Base-by-base conservation (phyloP, 352 stramenopile species). In the Pythium rishiriense region DNA sequence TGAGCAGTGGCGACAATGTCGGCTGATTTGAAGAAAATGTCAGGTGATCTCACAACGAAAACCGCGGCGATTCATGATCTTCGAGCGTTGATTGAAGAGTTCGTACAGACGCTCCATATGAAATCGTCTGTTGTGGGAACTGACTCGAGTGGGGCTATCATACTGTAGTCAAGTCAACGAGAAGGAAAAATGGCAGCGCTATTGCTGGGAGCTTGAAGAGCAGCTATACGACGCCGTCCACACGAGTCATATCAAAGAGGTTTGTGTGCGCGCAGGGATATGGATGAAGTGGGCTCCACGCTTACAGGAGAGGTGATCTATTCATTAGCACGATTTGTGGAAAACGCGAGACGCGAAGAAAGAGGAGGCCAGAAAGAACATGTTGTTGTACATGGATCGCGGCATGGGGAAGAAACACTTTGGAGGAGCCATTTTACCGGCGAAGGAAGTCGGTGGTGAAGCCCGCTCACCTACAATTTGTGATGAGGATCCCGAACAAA, bases 161-260 rank as follows among this genome's bases (percentile, higher is more conserved):
- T n/a, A n/a, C 25, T 48, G 5, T 29, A 90, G 83, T 50, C 83
- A 92, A 74, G 78, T 91, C 41, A 49, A 63, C 12, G 83, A 93
- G 70, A 88, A 79, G 46, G 83, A 93, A 52, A 87, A 82, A 37
- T 93, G 83, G 81, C 83, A 93, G 42, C 74, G 73, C 0, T 87
- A 91, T 39, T 91, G 79, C 62, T 93, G 83, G 83, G 83, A 89
- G 31, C 62, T 93, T 0, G 81, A 92, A 46, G 83, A 88, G 46
- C 78, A 79, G 4, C 64, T 90, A 5, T 76, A 87, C 26, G 74
- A 85, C 46, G 76, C 78, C 7, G 64, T 86, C 35, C 72, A 85
- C 51, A 75, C 70, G 39, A 88, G 74, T 33, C 70, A 81, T 33
- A 60, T 41, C 8, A 87, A 89, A 70, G 79, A 92, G 75, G 79